These are phyloP conservation scores for Leucocoprinus gongylophorus DNA, from an alignment of 1,284 basidiomycete genomes.

Conservation along the genomic window DNA sequence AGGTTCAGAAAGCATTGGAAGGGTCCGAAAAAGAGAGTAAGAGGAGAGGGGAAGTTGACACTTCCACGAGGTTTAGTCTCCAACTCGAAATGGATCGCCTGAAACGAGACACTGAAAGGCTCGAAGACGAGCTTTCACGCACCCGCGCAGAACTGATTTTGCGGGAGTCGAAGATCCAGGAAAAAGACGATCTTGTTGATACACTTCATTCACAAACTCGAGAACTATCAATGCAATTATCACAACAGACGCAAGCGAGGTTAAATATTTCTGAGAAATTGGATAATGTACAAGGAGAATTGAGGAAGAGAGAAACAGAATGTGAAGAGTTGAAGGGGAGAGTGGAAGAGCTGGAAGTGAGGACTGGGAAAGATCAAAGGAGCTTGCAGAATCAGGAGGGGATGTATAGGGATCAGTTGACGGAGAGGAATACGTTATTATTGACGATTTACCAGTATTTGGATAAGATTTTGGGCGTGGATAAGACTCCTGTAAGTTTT, in stretches of 20 bases:
- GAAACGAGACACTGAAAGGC: conserved; percentile 75
- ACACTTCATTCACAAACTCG: conserved; percentile 73
- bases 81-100: conserved; percentile 89
- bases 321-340: conserved; percentile 48
- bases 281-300: conserved; percentile 54
- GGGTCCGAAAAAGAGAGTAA: conserved; percentile 60
- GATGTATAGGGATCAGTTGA: conserved; percentile 84
- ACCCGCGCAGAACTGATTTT: conserved; percentile 69
- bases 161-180: conserved; percentile 55
- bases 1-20: conserved; percentile 69
- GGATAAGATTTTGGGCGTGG: conserved; percentile 88
- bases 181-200: conserved; percentile 66
- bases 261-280: conserved; percentile 83
- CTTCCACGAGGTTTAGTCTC: conserved; percentile 78
- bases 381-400: conserved; percentile 64
- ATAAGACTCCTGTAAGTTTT: conserved; percentile 69
- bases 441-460: conserved; percentile 93
- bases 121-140: conserved; percentile 75
- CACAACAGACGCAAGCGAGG: conserved; percentile 77
- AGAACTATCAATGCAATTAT: conserved; percentile 69
- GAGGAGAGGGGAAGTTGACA: conserved; percentile 73
- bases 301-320: conserved; percentile 66
- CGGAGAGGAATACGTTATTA: conserved; percentile 87
- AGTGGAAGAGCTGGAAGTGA: conserved; percentile 71
- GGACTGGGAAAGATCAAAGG: conserved; percentile 80